phyloP scores from a whole-genome alignment of 2,329 filamentous ascomycete genomes.

The Exophiala xenobiotica region DNA sequence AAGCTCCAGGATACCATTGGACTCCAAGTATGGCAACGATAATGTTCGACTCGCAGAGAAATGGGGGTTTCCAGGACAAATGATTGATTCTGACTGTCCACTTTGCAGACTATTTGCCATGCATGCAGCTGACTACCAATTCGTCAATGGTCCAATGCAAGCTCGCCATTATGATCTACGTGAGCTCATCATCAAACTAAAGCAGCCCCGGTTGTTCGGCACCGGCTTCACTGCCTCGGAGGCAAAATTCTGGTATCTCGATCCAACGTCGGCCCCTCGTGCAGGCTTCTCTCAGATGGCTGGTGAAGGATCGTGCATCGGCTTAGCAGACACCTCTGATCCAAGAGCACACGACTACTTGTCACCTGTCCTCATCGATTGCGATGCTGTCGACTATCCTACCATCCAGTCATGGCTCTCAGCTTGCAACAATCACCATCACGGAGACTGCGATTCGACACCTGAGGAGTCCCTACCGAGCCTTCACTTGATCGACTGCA shows the following conservation, averaged over 20 bases:
- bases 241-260: constrained; percentile 7
- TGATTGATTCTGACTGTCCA: constrained; percentile 4
- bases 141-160: constrained; percentile 6
- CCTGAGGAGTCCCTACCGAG: background rate
- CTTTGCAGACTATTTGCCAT: constrained; percentile 10
- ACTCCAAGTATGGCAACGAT: background rate
- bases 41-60: background rate
- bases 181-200: background rate
- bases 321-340: background rate
- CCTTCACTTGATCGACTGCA: background rate
- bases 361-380: background rate
- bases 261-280: background rate
- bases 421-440: background rate
- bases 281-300: background rate
- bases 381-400: background rate
- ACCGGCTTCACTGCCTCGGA: background rate
- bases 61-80: constrained; percentile 3
- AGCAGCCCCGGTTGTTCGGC: background rate
- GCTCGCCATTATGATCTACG: constrained; percentile 6
- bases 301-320: constrained; percentile 1
- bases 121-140: constrained; percentile 5
- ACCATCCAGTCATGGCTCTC: constrained; percentile 4
- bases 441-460: background rate
- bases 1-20: background rate
- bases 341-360: background rate